phyloP scores from a whole-genome alignment of 2,329 filamentous ascomycete species.

The Aureobasidium sp. region DNA sequence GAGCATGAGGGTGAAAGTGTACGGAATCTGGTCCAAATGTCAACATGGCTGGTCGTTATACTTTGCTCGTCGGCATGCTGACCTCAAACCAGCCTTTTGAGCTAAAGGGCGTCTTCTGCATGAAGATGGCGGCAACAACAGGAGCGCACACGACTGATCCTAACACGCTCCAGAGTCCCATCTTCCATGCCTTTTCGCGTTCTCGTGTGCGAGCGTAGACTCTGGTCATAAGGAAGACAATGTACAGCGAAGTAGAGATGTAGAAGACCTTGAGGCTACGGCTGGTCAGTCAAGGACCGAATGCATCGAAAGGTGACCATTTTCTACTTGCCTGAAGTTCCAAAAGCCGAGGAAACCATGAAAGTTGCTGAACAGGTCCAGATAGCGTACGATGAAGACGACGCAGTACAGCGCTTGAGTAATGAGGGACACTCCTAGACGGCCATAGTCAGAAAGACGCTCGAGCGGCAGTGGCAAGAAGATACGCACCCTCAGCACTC shows the following conservation, averaged over 20 bases:
- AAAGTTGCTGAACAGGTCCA: conserved; percentile 61
- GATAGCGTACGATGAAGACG: conserved; percentile 82
- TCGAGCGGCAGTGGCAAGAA: neutral
- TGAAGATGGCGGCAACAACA: conserved; percentile 63
- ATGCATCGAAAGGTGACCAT: no score
- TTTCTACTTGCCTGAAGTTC: conserved; percentile 47
- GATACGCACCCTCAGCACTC: conserved; percentile 18
- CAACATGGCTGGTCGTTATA: neutral
- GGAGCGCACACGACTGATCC: conserved; percentile 64
- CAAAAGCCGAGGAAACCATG: conserved; percentile 40
- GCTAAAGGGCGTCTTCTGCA: conserved; percentile 27
- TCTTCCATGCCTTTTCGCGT: conserved; percentile 86
- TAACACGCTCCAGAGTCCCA: conserved; percentile 63
- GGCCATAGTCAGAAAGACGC: conserved; percentile 58
- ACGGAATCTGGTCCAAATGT: conserved; percentile 54
- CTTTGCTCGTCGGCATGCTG: neutral
- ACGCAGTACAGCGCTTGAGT: conserved; percentile 80
- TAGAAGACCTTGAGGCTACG: conserved; percentile 80
- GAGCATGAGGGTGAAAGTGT: conserved; percentile 85
- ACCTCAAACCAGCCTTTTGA: conserved; percentile 12
- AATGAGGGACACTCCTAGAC: conserved; percentile 86
- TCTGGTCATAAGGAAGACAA: conserved; percentile 79
- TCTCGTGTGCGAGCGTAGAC: conserved; percentile 83
- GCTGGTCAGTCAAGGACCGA: neutral
- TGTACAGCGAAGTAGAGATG: conserved; percentile 75